These are phyloP conservation scores for Vicia faba DNA, from an alignment of 306 rosid species.

Conservation along the genomic window DNA sequence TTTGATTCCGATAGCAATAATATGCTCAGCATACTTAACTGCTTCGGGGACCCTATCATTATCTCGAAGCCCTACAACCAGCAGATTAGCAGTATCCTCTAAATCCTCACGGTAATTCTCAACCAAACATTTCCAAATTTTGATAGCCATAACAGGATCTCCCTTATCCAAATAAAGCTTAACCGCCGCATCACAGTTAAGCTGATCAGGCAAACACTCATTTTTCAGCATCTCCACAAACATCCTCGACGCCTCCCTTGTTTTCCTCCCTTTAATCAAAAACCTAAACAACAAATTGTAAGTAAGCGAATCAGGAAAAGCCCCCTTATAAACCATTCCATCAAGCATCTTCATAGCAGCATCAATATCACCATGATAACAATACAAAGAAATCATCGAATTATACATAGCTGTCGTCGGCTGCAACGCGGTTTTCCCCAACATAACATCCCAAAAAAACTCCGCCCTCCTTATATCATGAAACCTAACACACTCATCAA, in stretches of 20 bases:
- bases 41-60: constrained; percentile 60
- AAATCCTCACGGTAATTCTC: constrained; percentile 49
- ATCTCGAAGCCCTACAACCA: constrained; percentile 56
- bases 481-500: constrained; percentile 56
- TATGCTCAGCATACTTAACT: constrained; percentile 69
- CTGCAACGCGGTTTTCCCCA: constrained; percentile 34
- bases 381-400: constrained; percentile 56
- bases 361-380: constrained; percentile 41
- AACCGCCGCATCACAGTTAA: constrained; percentile 55
- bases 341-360: constrained; percentile 50
- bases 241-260: constrained; percentile 49
- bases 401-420: constrained; percentile 54
- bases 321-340: constrained; percentile 58
- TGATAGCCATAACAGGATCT: constrained; percentile 53
- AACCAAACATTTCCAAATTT: constrained; percentile 62
- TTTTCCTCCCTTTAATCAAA: constrained; percentile 51
- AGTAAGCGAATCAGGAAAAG: constrained; percentile 54
- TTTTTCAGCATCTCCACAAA: constrained; percentile 68
- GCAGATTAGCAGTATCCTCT: constrained; percentile 53
- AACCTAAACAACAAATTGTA: constrained; percentile 57
- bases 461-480: constrained; percentile 48
- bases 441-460: constrained; percentile 60
- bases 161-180: constrained; percentile 49
- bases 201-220: constrained; percentile 60
- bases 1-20: constrained; percentile 60